Evolutionary conservation across 2,329 filamentous ascomycete species (phyloP), one percentile per base, ranked within the genome.

Genomic region (Fusarium incarnatum): DNA sequence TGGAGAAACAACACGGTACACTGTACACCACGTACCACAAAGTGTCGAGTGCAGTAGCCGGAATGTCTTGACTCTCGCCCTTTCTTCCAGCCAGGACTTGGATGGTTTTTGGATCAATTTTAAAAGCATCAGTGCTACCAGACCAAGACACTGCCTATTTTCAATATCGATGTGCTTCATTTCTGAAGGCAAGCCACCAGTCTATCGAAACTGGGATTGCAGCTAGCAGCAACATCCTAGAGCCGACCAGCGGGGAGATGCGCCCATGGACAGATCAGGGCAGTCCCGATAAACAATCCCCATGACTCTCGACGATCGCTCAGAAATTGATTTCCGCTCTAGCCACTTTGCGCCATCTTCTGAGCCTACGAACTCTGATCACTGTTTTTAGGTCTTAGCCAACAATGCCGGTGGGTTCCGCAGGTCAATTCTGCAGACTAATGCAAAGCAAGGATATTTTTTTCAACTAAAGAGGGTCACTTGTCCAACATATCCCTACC

Each of bases 401-500:
- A 65, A 60, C 57, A 60, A 57, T 45, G 59, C 50, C 25, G 60
- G 44, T 64, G 62, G 66, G 41, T 54, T 65, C 69, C 70, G 65
- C 58, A 54, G 60, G 57, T 37, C 67, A 54, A 45, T 62, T 56
- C 61, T 42, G 56, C 52, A 59, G 65, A 54, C 60, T 44, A 44
- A 56, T 69, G 59, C 61, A 65, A 42, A 54, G 50, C 72, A 74
- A 56, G 72, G 72, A 56, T 74, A n/a, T 27, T 40, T 44, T 44
- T 52, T 66, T 56, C 34, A 54, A 67, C 61, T 60, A 64, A 67
- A 54, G 58, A 60, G 61, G 58, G 71, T 67, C 59, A 67, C 59
- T 71, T 55, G 70, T 57, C 70, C 60, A 48, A 48, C 54, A 45
- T 30, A 72, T 70, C 73, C 73, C 60, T 75, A 71, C 73, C 65